Percentiles rank a stretch among this genome's conserved stretches.
These are phyloP conservation scores for Hanseniaspora thailandica DNA, from an alignment of 805 yeast species.

Conservation along the genomic window DNA sequence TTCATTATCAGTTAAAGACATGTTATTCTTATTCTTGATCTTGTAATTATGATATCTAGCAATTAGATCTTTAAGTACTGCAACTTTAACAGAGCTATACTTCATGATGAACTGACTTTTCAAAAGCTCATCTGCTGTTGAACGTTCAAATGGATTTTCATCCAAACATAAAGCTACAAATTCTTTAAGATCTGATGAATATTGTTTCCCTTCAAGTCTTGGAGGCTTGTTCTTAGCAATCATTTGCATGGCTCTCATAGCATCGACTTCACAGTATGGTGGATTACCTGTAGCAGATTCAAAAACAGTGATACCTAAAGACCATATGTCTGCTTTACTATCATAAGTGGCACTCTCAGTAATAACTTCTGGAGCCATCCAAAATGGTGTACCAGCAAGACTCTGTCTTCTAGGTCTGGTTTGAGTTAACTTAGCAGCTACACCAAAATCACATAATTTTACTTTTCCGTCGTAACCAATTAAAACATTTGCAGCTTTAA, in stretches of 20 bases:
- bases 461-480: conserved; percentile 82
- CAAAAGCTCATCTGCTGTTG: conserved; percentile 71
- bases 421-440: conserved; percentile 82
- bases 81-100: conserved; percentile 49
- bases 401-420: conserved; percentile 72
- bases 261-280: conserved; percentile 92
- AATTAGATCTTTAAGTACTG: conserved; percentile 59
- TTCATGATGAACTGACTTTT: conserved; percentile 61
- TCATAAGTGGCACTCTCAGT: conserved; percentile 82
- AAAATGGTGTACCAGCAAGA: conserved; percentile 90
- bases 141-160: conserved; percentile 82
- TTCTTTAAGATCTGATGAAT: conserved; percentile 66
- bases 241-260: conserved; percentile 85
- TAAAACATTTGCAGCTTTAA: conserved; percentile 90
- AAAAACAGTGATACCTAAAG: conserved; percentile 83
- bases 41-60: conserved; percentile 65
- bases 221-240: conserved; percentile 92
- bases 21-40: conserved; percentile 44
- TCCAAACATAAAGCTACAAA: conserved; percentile 84
- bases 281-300: conserved; percentile 97
- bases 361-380: conserved; percentile 99
- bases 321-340: conserved; percentile 93
- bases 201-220: conserved; percentile 79
- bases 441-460: conserved; percentile 93
- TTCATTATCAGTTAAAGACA: conserved; percentile 25